Base-by-base conservation (phyloP, 2,329 filamentous ascomycete species). In the Xylariales sp. region DNA sequence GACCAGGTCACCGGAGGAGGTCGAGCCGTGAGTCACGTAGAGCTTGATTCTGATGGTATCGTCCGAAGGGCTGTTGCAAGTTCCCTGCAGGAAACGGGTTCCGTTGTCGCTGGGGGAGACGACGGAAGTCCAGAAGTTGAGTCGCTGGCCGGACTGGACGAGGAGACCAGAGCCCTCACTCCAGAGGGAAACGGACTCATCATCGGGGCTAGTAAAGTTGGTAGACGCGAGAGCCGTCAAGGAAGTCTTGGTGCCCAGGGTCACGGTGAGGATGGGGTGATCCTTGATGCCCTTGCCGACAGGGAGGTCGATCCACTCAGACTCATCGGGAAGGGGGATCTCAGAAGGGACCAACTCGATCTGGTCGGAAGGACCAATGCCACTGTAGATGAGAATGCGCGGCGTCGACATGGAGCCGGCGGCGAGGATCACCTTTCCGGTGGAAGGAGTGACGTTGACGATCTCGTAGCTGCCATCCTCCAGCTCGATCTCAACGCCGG, bases 321-420 rank as follows among this genome's bases (percentile, higher is more conserved):
- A 49, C 21, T 45, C 44, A 15, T 53, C 53, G 21, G 61, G 57
- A 52, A 65, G 59, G 6, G 46, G 55, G 15, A 47, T 46, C 23
- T 49, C 38, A 4, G 51, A 53, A 15, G 49, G 48, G 5, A 65
- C 61, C 19, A 57, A 46, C 30, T 60, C 42, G 20, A 67, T 54
- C 37, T 76, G 44, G 68, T 63, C 54, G 75, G 56, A 59, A 33
- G 69, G 70, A 11, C 72, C 76, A 50, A 74, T 79, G 48, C 74
- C 75, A 46, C 66, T 72, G 50, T 74, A 67, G 62, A 76, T 73
- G 13, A 79, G 67, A 32, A 79, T 65, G 53, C 74, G 74, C 12
- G 73, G 60, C 2, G 73, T 72, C 6, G 72, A 74, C 43, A 79
- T 72, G n/a, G 73, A 57, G 41, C 76, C 76, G 12, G 70, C 67